Conservation (phyloP, 192 early-diverging fungal species). For the Mycoemilia scoparia region DNA sequence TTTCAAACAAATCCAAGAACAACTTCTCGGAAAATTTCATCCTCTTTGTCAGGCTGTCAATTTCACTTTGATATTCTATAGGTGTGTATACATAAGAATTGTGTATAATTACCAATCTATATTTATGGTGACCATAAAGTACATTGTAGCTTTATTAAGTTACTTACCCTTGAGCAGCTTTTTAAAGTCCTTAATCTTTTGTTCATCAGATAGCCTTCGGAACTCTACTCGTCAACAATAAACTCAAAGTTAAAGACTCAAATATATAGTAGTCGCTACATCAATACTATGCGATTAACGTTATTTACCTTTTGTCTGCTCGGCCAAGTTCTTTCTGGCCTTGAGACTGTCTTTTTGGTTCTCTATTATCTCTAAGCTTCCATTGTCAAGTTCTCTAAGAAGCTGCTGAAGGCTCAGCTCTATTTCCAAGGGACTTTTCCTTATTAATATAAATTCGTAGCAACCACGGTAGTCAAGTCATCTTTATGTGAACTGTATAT, state of each 20-base stretch:
- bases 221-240: constrained; percentile 36
- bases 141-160: background rate
- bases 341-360: constrained; percentile 64
- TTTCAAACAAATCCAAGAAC: constrained; percentile 66
- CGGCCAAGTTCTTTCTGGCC: constrained; percentile 65
- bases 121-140: background rate
- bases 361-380: constrained; percentile 62
- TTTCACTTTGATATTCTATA: constrained; percentile 78
- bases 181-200: constrained; percentile 63
- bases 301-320: constrained; percentile 58
- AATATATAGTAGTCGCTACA: background rate
- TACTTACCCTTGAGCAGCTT: constrained; percentile 42
- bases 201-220: constrained; percentile 53
- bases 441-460: no score
- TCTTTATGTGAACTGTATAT: no score
- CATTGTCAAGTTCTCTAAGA: constrained; percentile 53
- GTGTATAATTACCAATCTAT: background rate
- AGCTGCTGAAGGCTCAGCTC: no score
- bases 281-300: background rate
- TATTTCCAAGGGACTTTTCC: no score
- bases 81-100: no score
- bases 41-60: constrained; percentile 69
- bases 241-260: background rate
- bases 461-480: no score
- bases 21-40: constrained; percentile 66